Percentiles rank a stretch among this genome's conserved stretches.
These are phyloP conservation scores for Chenopodium formosanum DNA, from an alignment of 148 eudicot genomes.

Conservation along the genomic window DNA sequence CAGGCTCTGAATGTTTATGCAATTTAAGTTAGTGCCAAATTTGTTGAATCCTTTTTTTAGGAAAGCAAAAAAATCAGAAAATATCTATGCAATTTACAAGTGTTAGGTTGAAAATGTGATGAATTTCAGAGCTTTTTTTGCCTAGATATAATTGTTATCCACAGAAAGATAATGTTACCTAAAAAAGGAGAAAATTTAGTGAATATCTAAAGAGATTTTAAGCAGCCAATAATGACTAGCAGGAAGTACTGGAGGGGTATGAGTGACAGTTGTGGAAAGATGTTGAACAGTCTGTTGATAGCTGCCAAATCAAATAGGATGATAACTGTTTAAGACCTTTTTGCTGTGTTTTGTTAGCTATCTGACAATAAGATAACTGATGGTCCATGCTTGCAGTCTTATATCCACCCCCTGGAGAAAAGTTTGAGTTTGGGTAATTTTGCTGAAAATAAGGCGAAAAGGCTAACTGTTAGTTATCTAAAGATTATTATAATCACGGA, in stretches of 20 bases:
- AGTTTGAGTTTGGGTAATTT: no score
- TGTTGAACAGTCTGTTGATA: neutral
- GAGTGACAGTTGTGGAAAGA: neutral
- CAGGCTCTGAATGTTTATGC: neutral
- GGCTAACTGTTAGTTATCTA: no score
- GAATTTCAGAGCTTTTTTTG: neutral
- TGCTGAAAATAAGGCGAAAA: no score
- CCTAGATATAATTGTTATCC: neutral
- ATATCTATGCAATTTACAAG: no score
- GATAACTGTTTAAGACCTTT: constrained; percentile 17
- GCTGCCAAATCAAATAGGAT: constrained; percentile 10
- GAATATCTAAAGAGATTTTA: constrained; percentile 1
- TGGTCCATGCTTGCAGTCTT: neutral
- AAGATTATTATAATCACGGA: no score
- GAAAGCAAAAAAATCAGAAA: no score
- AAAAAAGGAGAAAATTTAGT: neutral
- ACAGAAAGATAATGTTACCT: constrained; percentile 1
- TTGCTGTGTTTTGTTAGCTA: constrained; percentile 9
- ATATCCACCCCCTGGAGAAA: no score
- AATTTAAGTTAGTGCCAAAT: neutral
- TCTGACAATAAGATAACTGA: constrained; percentile 3
- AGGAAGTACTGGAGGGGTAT: neutral
- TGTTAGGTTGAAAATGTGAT: no score
- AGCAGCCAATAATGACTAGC: neutral
- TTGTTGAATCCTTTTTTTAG: neutral